phyloP scores from a whole-genome alignment of 768 basidiomycete genomes.

The Lanmaoa pseudosensibilis region DNA sequence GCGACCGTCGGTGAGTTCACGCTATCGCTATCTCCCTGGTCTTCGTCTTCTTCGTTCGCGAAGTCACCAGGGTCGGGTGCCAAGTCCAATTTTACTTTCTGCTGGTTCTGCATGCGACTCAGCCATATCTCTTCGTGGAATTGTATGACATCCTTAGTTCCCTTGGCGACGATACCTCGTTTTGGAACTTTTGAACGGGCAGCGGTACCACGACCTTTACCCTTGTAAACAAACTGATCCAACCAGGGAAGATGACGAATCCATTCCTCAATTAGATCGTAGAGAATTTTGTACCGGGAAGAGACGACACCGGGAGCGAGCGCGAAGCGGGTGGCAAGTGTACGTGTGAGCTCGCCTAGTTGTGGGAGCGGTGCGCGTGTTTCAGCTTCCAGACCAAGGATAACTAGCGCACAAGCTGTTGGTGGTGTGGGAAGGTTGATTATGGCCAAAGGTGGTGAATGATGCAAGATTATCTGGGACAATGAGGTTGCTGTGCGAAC shows the following conservation, averaged over 20 bases:
- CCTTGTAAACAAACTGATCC: constrained; percentile 48
- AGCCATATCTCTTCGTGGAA: constrained; percentile 65
- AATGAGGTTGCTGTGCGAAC: constrained; percentile 44
- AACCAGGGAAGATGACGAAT: constrained; percentile 75
- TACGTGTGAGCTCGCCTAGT: constrained; percentile 55
- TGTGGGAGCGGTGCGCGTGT: constrained; percentile 50
- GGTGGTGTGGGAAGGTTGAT: constrained; percentile 42
- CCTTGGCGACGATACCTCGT: constrained; percentile 63
- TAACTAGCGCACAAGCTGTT: constrained; percentile 66
- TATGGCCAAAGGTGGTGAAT: constrained; percentile 41
- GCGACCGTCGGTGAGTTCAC: constrained; percentile 8
- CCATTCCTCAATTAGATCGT: constrained; percentile 59
- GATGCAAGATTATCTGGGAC: constrained; percentile 45
- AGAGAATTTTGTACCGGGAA: constrained; percentile 66
- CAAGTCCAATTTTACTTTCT: constrained; percentile 39
- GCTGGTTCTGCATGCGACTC: constrained; percentile 38
- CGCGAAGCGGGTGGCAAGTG: constrained; percentile 52
- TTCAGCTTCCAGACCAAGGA: constrained; percentile 73
- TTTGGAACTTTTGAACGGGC: constrained; percentile 63
- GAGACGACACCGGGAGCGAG: constrained; percentile 57
- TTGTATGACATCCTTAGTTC: constrained; percentile 66
- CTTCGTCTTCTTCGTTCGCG: constrained; percentile 34
- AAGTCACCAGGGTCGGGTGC: constrained; percentile 35
- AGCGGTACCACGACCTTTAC: constrained; percentile 29
- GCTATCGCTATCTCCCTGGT: constrained; percentile 24